A percentile compares a stretch with the other conserved stretches of the same genome.
Evolutionary conservation across 179 eudicot genomes (phyloP).

Genomic region (Sideroxylon spinosum): DNA sequence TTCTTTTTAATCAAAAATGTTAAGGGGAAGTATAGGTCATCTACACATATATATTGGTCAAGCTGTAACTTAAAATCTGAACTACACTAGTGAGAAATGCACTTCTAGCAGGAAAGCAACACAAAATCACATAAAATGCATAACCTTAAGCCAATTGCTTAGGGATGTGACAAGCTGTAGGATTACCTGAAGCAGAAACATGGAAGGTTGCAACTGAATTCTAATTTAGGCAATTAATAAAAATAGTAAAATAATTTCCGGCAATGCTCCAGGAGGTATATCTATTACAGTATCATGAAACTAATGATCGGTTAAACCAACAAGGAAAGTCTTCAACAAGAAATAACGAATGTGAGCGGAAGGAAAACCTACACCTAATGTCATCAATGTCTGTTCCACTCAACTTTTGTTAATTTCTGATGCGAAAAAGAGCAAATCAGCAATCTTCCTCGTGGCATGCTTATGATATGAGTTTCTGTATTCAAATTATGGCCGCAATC

Average conservation of each 20-base stretch:
- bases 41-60: no score
- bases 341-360: background rate
- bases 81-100: background rate
- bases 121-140: background rate
- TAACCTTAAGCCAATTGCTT: background rate
- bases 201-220: background rate
- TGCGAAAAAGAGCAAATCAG: background rate
- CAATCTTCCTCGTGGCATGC: background rate
- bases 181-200: background rate
- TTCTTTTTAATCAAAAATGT: background rate
- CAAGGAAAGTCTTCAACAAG: background rate
- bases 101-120: background rate
- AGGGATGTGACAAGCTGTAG: background rate
- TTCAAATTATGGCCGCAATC: background rate
- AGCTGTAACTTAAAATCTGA: no score
- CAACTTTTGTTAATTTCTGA: background rate
- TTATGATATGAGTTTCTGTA: background rate
- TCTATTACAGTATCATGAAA: background rate
- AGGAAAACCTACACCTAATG: background rate
- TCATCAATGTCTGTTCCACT: background rate
- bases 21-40: no score
- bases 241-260: background rate
- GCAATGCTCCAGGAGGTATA: background rate
- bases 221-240: no score
- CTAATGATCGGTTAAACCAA: background rate